Evolutionary conservation across 1,284 basidiomycete species (phyloP), one percentile per base, ranked within the genome.

Genomic region (Boletus calvinii): DNA sequence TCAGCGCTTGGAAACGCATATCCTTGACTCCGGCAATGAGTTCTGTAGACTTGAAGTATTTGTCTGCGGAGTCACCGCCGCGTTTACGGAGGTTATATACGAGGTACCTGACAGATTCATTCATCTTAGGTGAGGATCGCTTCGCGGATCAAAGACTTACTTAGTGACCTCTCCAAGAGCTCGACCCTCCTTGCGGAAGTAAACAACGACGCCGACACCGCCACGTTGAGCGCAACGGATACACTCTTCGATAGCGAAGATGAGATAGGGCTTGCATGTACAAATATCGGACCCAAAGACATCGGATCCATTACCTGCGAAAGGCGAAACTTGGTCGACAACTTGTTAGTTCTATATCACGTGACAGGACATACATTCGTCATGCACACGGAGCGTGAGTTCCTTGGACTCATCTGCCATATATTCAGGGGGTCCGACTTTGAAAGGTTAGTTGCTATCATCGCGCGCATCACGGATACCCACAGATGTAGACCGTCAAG

Each of bases 71-170:
- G 73, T 98, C 95, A 6, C 92, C 93, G 2, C 90, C 92, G 36
- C 95, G 85, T 74, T 98, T 98, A 56, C 96, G 88, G 11, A 94
- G 82, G 73, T 98, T 98, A 75, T 98, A 98, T 7, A 96, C 91
- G 48, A 94, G 81, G 72, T 92, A 92, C 66, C 83, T 85, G 50
- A 32, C n/a, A 41, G 48, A 46, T 43, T 31, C 36, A 37, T 29
- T 26, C 26, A 26, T 26, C 1, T 57, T 10, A 43, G 29, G 40
- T 8, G 8, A 29, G 29, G 4, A 11, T 11, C 17, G 12, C 2
- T 29, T 42, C 9, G 38, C 18, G 30, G 13, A 38, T 20, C 6
- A 6, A 32, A 50, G 24, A 72, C 77, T 52, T 65, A 90, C 82
- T 94, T 94, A 46, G 90, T 92, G 5, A 95, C 93, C 72, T 98